Conservation (phyloP, 2,329 filamentous ascomycete species). For the Penicillium olsonii region DNA sequence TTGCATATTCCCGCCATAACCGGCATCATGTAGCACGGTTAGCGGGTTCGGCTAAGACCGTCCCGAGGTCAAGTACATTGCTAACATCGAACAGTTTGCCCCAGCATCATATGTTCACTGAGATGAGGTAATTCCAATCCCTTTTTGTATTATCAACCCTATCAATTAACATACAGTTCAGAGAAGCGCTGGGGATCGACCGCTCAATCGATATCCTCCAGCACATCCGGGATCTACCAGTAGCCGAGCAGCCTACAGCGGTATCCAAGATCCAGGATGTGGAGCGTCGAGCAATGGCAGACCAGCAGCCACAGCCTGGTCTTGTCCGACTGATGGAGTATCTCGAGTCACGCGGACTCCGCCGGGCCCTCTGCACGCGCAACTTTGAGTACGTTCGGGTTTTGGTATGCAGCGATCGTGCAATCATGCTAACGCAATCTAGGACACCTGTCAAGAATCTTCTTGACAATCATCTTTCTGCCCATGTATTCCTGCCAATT, state of each 20-base stretch:
- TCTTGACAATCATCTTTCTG: constrained; percentile 70
- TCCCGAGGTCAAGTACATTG: neutral
- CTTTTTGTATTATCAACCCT: neutral
- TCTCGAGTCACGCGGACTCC: constrained; percentile 66
- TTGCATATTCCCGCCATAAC: neutral
- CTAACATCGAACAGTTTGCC: constrained; percentile 62
- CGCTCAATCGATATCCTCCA: constrained; percentile 81
- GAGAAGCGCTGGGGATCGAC: constrained; percentile 67
- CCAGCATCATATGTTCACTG: constrained; percentile 91
- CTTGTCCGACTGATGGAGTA: constrained; percentile 78
- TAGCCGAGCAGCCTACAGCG: constrained; percentile 61
- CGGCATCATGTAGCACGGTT: no score
- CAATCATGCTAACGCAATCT: neutral
- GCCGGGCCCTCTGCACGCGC: constrained; percentile 86
- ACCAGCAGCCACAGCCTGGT: constrained; percentile 80
- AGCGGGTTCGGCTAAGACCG: no score
- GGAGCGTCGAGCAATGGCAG: constrained; percentile 76
- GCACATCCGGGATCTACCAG: constrained; percentile 76
- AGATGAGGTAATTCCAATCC: constrained; percentile 66
- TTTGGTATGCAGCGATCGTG: neutral
- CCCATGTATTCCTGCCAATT: constrained; percentile 71
- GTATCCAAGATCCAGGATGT: constrained; percentile 74
- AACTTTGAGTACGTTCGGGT: constrained; percentile 71
- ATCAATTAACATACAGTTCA: constrained; percentile 13
- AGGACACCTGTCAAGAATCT: constrained; percentile 47